Evolutionary conservation across 768 basidiomycete species (phyloP).

Genomic region (Fistulinella prunicolor): DNA sequence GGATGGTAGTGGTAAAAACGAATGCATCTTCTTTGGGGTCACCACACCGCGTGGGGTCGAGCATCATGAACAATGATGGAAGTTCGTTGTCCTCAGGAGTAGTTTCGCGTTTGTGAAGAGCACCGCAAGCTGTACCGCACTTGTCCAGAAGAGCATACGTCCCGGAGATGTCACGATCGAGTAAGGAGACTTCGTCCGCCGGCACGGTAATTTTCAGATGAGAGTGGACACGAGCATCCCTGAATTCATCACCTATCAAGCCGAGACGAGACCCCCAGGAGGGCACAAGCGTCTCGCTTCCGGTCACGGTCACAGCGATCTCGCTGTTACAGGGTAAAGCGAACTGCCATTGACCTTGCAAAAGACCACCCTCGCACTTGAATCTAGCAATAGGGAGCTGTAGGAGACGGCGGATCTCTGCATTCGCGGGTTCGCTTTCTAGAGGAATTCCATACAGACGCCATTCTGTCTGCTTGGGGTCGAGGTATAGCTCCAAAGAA

Average conservation of each 20-base stretch:
- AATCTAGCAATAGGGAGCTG: conserved; percentile 76
- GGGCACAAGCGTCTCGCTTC: conserved; percentile 63
- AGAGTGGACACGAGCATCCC: conserved; percentile 65
- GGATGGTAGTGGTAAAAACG: conserved; percentile 77
- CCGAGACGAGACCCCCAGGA: conserved; percentile 87
- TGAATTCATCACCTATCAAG: conserved; percentile 60
- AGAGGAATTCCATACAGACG: conserved; percentile 73
- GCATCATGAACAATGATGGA: conserved; percentile 69
- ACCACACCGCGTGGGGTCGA: conserved; percentile 82
- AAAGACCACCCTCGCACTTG: conserved; percentile 51
- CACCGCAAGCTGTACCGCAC: conserved; percentile 86
- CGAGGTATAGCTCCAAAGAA: conserved; percentile 70
- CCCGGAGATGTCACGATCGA: conserved; percentile 84
- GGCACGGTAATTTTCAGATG: conserved; percentile 62
- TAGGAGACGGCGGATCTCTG: conserved; percentile 72
- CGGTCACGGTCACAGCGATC: conserved; percentile 57
- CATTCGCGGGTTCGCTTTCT: conserved; percentile 67
- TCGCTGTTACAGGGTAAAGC: conserved; percentile 61
- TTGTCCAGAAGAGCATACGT: conserved; percentile 74
- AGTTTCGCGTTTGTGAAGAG: conserved; percentile 65
- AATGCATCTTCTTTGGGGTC: conserved; percentile 75
- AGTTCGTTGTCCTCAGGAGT: conserved; percentile 43
- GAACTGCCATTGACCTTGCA: conserved; percentile 76
- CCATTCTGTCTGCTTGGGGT: conserved; percentile 82
- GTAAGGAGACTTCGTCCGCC: conserved; percentile 38